Conservation (phyloP, 2,329 filamentous ascomycete genomes). For the Alternaria atra region DNA sequence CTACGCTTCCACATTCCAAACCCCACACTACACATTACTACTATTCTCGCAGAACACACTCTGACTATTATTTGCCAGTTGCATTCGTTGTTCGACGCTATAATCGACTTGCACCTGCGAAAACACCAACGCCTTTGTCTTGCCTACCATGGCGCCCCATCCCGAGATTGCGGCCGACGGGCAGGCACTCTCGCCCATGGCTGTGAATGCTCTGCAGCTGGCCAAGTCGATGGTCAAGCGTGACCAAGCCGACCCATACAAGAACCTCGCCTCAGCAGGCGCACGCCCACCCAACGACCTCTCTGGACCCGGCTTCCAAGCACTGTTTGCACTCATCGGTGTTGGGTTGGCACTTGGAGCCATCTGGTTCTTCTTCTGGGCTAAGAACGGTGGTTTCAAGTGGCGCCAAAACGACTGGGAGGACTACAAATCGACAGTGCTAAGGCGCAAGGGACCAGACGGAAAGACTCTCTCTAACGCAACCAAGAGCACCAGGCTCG, state of each 20-base stretch:
- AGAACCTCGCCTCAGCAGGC: constrained; percentile 45
- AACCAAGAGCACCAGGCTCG: constrained; percentile 81
- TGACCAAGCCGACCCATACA: constrained; percentile 19
- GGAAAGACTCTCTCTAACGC: constrained; percentile 85
- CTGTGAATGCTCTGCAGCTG: constrained; percentile 38
- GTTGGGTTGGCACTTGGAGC: constrained; percentile 75
- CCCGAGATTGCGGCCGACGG: constrained; percentile 35
- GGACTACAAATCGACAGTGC: constrained; percentile 94
- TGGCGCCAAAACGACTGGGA: constrained; percentile 92
- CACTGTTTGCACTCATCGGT: constrained; percentile 85
- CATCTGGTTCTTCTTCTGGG: constrained; percentile 98
- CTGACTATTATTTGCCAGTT: constrained; percentile 30
- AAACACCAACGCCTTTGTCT: constrained; percentile 16
- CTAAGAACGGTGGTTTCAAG: constrained; percentile 92
- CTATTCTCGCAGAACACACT: constrained; percentile 12
- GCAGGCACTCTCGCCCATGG: constrained; percentile 42
- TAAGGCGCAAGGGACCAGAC: constrained; percentile 88
- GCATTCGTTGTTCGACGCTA: constrained; percentile 19
- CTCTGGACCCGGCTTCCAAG: constrained; percentile 73
- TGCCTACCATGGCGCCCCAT: constrained; percentile 43
- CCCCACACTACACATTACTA: constrained; percentile 22
- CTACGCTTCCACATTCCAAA: constrained; percentile 17
- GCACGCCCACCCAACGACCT: constrained; percentile 49
- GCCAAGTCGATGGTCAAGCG: constrained; percentile 45
- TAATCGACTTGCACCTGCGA: constrained; percentile 12